Base-by-base conservation (phyloP, 306 rosid species). In the Pyrus pyrifolia region DNA sequence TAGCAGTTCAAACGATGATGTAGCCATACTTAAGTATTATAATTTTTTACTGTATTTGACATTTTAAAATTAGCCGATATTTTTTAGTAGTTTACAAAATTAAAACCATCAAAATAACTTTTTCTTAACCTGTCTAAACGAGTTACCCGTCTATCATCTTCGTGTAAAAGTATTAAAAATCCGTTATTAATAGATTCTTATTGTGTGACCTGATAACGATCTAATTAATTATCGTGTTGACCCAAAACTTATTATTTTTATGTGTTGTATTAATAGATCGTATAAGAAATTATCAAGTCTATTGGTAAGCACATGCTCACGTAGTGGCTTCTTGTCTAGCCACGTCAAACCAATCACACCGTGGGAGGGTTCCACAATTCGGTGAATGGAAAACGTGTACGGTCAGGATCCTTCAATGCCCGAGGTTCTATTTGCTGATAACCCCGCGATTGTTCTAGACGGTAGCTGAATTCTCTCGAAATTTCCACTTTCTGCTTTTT, bases 391-490 rank as follows among this genome's bases (percentile, higher is more conserved):
- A 35, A 42, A 76, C 73, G 67, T 65, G 72, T 31, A 63, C 11
- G 29, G 14, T 31, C 7, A 10, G 12, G 59, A 74, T 31, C 65
- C 29, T 77, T 42, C 23, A 18, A 7, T 15, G 3, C 0, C 67
- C 22, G 3, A 22, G 23, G 6, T 11, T 60, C 19, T 12, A 13
- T 60, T 11, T 14, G 9, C 53, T 15, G n/a, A 30, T 29, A 63
- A 14, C n/a, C 22, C 13, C 42, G 68, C 68, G n/a, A 78, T 51
- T 23, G 29, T 85, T 88, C 91, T 81, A 77, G 91, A 87, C 65
- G 22, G 0, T 79, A n/a, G 14, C 42, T 71, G 19, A 5, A 6
- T 13, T 25, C 68, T 82, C 93, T 62, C 27, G 84, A 88, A 82
- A 81, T 85, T 85, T 87, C 96, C 51, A 57, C 40, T 13, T 30